Base-by-base conservation (phyloP, 2,329 filamentous ascomycete genomes). In the Ascochyta lentis region DNA sequence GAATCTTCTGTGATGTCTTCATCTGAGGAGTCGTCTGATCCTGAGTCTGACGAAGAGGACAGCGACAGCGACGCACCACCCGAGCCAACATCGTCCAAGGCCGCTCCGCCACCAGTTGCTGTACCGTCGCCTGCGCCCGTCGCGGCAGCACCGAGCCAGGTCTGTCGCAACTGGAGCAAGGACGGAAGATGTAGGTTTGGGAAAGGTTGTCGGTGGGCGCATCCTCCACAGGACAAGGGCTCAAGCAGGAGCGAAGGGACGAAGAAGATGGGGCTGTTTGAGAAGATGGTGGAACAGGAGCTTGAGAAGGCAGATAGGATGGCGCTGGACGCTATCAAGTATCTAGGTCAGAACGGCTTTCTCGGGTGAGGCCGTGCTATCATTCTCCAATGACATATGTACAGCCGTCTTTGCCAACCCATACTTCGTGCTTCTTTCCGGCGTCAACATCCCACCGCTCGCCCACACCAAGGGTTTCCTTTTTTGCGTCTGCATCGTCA, bases 401-500 rank as follows among this genome's bases (percentile, higher is more conserved):
- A 71, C 89, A 91, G 0, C 89, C 89, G 56, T 83, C 77, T 1
- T 73, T 63, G 1, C 88, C 88, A 42, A 90, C 81, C 85, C 87
- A 90, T 1, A 91, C 88, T 75, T 91, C 87, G 64, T 91, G 89
- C 12, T 83, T 71, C 54, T 82, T 80, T 7, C 81, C 80, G 2
- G 87, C 86, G 27, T 87, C 86, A 3, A 91, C 86, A 67, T 91
- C 88, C 34, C 90, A 76, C 35, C 88, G 79, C 37, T 83, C 83
- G 1, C 88, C 89, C 1, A 81, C 80, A 0, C 82, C 80, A 58
- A 85, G 86, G 0, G 83, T 86, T 54, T 82, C 81, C 73, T 85
- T 89, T 60, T 77, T 79, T 0, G 82, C 77, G 26, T 76, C 72
- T 16, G 77, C 66, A 54, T 89, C 87, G 12, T 86, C 73, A 0